Percentiles rank a stretch among this genome's conserved stretches.
Conservation (phyloP, 2,329 filamentous ascomycete genomes). For the Teratosphaeriaceae sp. region DNA sequence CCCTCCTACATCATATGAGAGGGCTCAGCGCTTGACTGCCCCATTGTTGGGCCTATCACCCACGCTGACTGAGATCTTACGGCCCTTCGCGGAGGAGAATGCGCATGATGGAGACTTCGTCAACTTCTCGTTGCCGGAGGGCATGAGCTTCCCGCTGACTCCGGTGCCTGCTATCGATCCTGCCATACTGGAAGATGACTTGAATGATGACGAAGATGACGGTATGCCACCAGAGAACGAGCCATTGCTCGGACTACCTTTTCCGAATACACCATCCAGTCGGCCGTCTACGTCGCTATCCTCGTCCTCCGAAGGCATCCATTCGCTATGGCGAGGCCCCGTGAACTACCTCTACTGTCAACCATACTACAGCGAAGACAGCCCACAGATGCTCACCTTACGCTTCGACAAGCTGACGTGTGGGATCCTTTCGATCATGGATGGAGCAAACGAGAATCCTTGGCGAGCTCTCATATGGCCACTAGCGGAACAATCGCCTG, state of each 20-base stretch:
- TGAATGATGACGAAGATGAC: constrained; percentile 11
- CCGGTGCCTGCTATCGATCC: constrained; percentile 15
- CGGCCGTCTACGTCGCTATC: background rate
- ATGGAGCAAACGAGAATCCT: constrained; percentile 62
- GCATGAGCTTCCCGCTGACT: constrained; percentile 18
- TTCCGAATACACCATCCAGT: too few relatives aligned
- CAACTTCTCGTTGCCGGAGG: constrained; percentile 22
- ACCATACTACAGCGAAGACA: constrained; percentile 24
- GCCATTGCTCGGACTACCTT: too few relatives aligned
- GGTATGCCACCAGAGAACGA: constrained; percentile 11
- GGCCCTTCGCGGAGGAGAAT: constrained; percentile 14
- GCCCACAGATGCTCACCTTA: constrained; percentile 55
- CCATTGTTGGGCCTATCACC: constrained; percentile 15
- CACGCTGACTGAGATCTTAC: constrained; percentile 24
- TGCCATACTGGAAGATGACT: constrained; percentile 8
- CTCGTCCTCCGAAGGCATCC: background rate
- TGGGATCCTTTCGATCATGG: constrained; percentile 64
- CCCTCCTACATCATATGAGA: background rate
- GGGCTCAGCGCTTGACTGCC: background rate
- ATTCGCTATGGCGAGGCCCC: constrained; percentile 7
- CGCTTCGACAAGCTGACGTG: constrained; percentile 62
- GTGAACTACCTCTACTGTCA: constrained; percentile 22
- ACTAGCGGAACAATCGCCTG: constrained; percentile 55
- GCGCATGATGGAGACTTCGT: constrained; percentile 17
- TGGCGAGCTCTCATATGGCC: constrained; percentile 68